Evolutionary conservation across 2,329 filamentous ascomycete species (phyloP).

Genomic region (Leptographium wingfieldii): DNA sequence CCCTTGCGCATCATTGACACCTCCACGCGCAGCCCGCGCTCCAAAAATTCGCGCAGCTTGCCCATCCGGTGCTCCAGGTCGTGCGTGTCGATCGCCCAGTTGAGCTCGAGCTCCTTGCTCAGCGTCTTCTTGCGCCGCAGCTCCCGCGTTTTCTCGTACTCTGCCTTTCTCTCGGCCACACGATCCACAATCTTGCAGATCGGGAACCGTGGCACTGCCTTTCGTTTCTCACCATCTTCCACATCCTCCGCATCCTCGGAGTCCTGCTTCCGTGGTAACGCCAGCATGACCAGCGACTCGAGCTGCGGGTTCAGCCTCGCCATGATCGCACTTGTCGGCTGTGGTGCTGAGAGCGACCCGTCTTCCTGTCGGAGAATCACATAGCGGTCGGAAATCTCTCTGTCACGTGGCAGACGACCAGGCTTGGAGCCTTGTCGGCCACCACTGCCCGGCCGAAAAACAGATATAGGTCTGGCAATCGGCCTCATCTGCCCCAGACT

Average conservation of each 20-base stretch:
- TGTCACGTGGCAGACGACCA: constrained; percentile 27
- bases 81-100: constrained; percentile 70
- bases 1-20: constrained; percentile 55
- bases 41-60: constrained; percentile 55
- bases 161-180: constrained; percentile 29
- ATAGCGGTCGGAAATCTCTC: constrained; percentile 26
- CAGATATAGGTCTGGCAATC: neutral
- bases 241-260: neutral
- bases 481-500: neutral
- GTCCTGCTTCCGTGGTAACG: constrained; percentile 19
- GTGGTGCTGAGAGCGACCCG: constrained; percentile 25
- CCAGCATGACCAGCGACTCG: constrained; percentile 28
- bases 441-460: neutral
- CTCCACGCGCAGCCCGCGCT: constrained; percentile 64
- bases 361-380: constrained; percentile 23
- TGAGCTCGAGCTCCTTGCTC: constrained; percentile 72
- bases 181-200: constrained; percentile 62
- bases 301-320: constrained; percentile 21
- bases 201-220: constrained; percentile 26
- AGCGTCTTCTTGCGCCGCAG: constrained; percentile 25
- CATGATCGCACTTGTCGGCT: constrained; percentile 27
- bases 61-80: constrained; percentile 63
- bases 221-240: neutral
- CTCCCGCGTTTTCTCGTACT: constrained; percentile 30
- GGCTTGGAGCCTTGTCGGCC: neutral